phyloP scores from a whole-genome alignment of 345 rosid species.

The Hibiscus trionum region DNA sequence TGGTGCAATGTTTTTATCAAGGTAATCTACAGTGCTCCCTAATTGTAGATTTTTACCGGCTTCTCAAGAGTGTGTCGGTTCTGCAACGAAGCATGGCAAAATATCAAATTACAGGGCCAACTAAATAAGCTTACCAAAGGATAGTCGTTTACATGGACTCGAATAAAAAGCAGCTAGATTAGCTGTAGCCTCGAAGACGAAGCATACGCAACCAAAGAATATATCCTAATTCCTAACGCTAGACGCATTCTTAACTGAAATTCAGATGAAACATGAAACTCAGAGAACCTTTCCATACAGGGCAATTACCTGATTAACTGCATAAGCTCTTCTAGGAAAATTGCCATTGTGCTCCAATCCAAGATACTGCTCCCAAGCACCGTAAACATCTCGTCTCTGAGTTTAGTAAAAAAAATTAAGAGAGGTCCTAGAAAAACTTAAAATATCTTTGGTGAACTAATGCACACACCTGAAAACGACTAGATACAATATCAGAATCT shows the following conservation, averaged over 20 bases:
- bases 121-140: no score
- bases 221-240: no score
- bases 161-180: no score
- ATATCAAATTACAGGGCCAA: neutral
- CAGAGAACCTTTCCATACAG: neutral
- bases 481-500: conserved; percentile 70
- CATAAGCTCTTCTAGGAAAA: conserved; percentile 62
- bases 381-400: conserved; percentile 83
- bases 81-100: conserved; percentile 29
- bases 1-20: no score
- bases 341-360: conserved; percentile 92
- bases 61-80: conserved; percentile 61
- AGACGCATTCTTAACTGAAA: no score
- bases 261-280: neutral
- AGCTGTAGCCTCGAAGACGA: no score
- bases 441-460: neutral
- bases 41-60: conserved; percentile 73
- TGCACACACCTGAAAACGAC: conserved; percentile 69
- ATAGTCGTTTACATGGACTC: no score
- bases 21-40: conserved; percentile 17
- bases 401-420: neutral
- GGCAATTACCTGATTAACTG: conserved; percentile 62
- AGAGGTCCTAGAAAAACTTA: neutral
- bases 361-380: conserved; percentile 96
- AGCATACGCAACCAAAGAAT: no score